Conservation (phyloP, 2,329 filamentous ascomycete genomes). For the Cladobotryum protrusum region DNA sequence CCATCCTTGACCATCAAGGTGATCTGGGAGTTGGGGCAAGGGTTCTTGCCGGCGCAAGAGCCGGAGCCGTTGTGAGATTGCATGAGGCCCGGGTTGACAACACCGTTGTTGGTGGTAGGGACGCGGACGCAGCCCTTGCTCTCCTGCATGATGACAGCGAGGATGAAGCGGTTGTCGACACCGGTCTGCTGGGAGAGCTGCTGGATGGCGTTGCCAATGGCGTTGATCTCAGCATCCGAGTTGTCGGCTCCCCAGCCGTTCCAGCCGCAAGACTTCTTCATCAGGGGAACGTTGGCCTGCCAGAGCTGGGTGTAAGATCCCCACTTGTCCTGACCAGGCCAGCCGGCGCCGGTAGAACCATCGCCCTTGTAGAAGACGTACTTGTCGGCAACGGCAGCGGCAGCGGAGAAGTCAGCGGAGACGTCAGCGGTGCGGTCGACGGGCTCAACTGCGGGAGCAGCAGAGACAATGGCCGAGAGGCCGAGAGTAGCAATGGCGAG, state of each 20-base stretch:
- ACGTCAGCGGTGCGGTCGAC: not conserved
- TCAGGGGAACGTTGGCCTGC: conserved; percentile 14
- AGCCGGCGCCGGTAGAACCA: conserved; percentile 16
- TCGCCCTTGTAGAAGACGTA: conserved; percentile 16
- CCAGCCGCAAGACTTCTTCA: conserved; percentile 14
- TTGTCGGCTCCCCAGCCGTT: conserved; percentile 14
- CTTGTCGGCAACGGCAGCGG: conserved; percentile 9
- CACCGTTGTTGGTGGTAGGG: conserved; percentile 34
- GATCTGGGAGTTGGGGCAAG: conserved; percentile 22
- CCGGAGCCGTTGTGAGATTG: conserved; percentile 31
- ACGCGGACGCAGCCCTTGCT: conserved; percentile 39
- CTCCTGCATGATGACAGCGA: conserved; percentile 40
- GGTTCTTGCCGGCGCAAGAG: conserved; percentile 31
- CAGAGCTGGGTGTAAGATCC: conserved; percentile 16
- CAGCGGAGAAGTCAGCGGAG: not conserved
- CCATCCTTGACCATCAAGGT: conserved; percentile 35
- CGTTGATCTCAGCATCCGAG: conserved; percentile 30
- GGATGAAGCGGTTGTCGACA: conserved; percentile 36
- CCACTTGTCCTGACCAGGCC: conserved; percentile 16
- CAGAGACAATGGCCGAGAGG: conserved; percentile 8
- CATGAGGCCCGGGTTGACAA: conserved; percentile 38
- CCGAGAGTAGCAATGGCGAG: conserved; percentile 4
- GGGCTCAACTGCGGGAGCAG: not conserved
- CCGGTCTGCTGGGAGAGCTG: conserved; percentile 21
- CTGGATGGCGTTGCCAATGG: conserved; percentile 23